Evolutionary conservation across 805 yeast species (phyloP), one percentile per base, ranked within the genome.

Genomic region (Wickerhamiella allomyrinae): DNA sequence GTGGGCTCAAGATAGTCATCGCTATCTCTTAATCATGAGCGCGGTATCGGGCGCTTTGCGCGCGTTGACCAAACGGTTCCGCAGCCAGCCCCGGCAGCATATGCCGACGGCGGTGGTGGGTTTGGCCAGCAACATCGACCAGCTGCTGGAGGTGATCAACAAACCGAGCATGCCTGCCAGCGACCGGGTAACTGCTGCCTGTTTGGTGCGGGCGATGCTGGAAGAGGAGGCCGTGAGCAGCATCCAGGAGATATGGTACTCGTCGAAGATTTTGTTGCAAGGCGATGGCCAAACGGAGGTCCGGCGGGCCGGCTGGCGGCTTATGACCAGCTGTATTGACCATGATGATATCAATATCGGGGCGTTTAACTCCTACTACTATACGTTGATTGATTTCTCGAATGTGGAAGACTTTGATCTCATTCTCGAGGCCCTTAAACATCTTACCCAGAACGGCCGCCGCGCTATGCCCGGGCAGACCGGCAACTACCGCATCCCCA

Each of bases 181-280:
- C 27, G 61, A 59, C 17, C 52, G 62, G 20, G 52, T 62, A 1
- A 62, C 68, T 1, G 76, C 80, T 0, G 76, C 81, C 0, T 63
- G 62, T 2, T 58, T 67, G 17, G 58, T 84, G 34, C 60, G 71
- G 6, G 67, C 67, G 2, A 63, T 74, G 3, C 57, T 83, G 2
- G 68, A 68, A 19, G 70, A 67, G 38, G 68, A 67, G 39, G 63
- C 77, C 3, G 68, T 76, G 2, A 66, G 77, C 0, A 70, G 79
- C 2, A 67, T 82, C 3, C 76, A 83, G 0, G 86, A 80, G 47
- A 66, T 83, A 1, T 84, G 95, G 95, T 74, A 77, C 56, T 60
- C 76, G 40, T 77, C 79, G 0, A 63, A 71, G 45, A 73, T 69
- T 40, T 58, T 78, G 56, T 66, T 81, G 40, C 62, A 62, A 6